Conservation (phyloP, 2,329 filamentous ascomycete genomes). For the Ophiostoma tasmaniense region DNA sequence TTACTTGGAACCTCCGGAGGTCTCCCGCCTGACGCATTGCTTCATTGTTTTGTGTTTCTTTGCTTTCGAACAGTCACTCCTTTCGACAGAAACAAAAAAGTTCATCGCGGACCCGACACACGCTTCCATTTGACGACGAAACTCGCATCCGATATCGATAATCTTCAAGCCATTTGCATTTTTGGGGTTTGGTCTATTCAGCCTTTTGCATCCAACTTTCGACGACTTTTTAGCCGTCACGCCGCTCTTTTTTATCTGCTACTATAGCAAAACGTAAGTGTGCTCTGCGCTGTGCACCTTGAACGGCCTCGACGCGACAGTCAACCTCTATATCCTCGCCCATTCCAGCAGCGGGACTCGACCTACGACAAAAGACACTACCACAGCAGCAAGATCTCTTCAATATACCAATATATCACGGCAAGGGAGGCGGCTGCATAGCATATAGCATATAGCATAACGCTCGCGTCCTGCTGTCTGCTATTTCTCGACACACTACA, state of each 20-base stretch:
- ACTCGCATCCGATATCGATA: neutral
- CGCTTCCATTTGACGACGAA: constrained; percentile 8
- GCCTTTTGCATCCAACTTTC: neutral
- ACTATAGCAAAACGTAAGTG: neutral
- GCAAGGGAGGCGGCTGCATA: neutral
- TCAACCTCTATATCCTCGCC: neutral
- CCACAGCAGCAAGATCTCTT: neutral
- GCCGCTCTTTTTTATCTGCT: constrained; percentile 8
- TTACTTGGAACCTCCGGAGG: constrained; percentile 23
- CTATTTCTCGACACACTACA: neutral
- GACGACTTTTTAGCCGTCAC: constrained; percentile 8
- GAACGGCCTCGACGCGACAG: neutral
- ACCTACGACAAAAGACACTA: neutral
- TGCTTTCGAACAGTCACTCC: constrained; percentile 1
- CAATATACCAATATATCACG: neutral
- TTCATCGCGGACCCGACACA: neutral
- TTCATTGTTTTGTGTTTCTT: constrained; percentile 15
- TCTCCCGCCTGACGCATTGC: constrained; percentile 17
- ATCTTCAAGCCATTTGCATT: neutral
- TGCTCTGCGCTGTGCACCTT: neutral
- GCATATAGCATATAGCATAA: neutral
- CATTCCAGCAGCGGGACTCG: neutral
- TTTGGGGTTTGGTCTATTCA: constrained; percentile 4
- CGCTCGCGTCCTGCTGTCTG: neutral
- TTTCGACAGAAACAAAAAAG: constrained; percentile 3